These are phyloP conservation scores for Leishmania gerbilli DNA, from an alignment of 208 protist species.

Conservation along the genomic window DNA sequence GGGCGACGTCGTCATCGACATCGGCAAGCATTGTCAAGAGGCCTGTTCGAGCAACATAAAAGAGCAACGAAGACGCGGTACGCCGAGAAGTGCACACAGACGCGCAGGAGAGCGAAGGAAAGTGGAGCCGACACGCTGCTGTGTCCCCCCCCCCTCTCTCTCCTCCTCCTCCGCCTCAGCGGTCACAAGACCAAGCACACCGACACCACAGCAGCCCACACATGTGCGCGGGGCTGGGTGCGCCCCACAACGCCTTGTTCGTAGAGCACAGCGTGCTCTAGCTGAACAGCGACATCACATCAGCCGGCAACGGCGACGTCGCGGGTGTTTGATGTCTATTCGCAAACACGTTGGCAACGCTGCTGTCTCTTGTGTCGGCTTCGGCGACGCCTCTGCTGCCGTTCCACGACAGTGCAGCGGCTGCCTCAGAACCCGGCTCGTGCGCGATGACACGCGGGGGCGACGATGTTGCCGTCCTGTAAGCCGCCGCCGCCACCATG, in stretches of 20 bases:
- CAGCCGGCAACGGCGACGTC: not conserved
- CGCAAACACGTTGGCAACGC: not conserved
- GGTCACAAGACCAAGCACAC: not conserved
- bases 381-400: not conserved
- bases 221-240: not conserved
- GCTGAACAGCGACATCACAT: slow-evolving; percentile 18
- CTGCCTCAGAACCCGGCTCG: not conserved
- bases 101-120: not conserved
- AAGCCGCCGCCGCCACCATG: not conserved
- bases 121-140: not conserved
- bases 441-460: slow-evolving; percentile 2
- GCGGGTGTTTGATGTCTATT: too few relatives aligned
- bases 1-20: not conserved
- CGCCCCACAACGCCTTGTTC: not conserved
- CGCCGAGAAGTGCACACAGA: not conserved
- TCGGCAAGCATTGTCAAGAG: not conserved
- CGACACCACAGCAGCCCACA: not conserved
- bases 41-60: not conserved
- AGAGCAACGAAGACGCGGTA: not conserved
- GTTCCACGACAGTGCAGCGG: not conserved
- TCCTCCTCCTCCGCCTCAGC: not conserved
- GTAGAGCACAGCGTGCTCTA: not conserved
- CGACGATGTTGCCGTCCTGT: not conserved
- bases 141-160: not conserved
- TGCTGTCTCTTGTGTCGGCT: not conserved